Evolutionary conservation across 1,139 yeast species (phyloP), one percentile per base, ranked within the genome.

Genomic region (Debaryomyces psychrophilus): DNA sequence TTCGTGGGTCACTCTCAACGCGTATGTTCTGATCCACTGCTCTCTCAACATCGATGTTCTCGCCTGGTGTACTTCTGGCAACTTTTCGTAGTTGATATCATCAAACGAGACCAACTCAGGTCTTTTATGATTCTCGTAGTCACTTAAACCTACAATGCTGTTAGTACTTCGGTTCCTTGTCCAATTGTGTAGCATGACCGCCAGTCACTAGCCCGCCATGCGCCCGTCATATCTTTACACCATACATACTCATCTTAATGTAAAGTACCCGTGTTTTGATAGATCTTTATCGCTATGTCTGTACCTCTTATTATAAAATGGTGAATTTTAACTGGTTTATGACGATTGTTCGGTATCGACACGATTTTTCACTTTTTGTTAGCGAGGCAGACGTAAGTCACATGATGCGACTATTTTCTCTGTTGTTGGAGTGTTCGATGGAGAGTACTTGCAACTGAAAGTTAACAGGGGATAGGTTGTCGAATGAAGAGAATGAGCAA

Each of bases 41-140:
- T 88, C 95, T 65, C 90, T 82, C 49, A 87, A 60, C 80, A 87
- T 76, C 37, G 93, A 80, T 54, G 81, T 82, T 72, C 90, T 89
- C 26, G 96, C 96, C 44, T 79, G 74, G 47, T 82, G 81, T 43
- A 88, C 80, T 54, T 83, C 83, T 31, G 73, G 68, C 51, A 79
- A 76, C 67, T 87, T 83, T 58, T 78, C 78, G 67, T 88, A 88
- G 69, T 86, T 88, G 52, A 88, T 86, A 56, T 85, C 90, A 68
- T 88, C 95, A 61, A 88, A 88, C 34, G 95, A 87, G 52, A 87
- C 93, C 59, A 82, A 76, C 58, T 85, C 89, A 44, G 89, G 85
- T 69, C 89, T 80, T 58, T 70, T 68, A 67, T 85, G 87, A 65
- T 73, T 73, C 43, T 64, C 71, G 64, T 74, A 75, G 52, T 65